Evolutionary conservation across 345 rosid species (phyloP), one percentile per base, ranked within the genome.

Genomic region (Pistacia integerrima): DNA sequence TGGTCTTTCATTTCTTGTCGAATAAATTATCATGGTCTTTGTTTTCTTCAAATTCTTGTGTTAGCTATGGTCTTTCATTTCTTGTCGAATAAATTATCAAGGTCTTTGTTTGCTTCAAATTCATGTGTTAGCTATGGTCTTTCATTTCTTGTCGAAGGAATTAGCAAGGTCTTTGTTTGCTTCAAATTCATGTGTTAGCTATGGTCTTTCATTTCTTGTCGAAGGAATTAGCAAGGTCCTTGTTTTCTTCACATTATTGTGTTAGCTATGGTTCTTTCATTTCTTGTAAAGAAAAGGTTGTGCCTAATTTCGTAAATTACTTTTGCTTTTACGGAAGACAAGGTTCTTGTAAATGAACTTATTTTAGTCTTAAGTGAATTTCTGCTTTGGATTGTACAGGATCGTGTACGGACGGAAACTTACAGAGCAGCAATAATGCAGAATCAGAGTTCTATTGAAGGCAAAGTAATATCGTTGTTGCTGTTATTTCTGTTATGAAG

Each of bases 141-240:
- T 25, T 25, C 25, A 25, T 25, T 25, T 25, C 25, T 25, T 0
- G 25, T 25, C 81, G 97, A 93, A 83, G 98, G 93, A 84, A 94
- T 93, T 98, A 90, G 93, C 86, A 94, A 94, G 95, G 97, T 86
- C 17, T 48, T 66, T 8, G 20, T 4, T 8, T 12, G 57, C n/a
- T 49, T 46, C 55, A 3, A 69, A 62, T 70, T 51, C 67, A 57
- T 41, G 46, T 41, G 41, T 6, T 41, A 41, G 46, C 46, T 41
- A 41, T 5, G 46, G 46, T 41, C 46, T 41, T 7, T 41, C 46
- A 6, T 41, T 41, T 41, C 46, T 41, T 41, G 46, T 7, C 81
- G 97, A 93, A 83, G 98, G 93, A 84, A 94, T 93, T 98, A 90
- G 93, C 86, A 94, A 94, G 95, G 97, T 86, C 17, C 41, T 66